A percentile compares a stretch with the other conserved stretches of the same genome.
Conservation (phyloP, 1,284 basidiomycete species). For the Naganishia sp. region DNA sequence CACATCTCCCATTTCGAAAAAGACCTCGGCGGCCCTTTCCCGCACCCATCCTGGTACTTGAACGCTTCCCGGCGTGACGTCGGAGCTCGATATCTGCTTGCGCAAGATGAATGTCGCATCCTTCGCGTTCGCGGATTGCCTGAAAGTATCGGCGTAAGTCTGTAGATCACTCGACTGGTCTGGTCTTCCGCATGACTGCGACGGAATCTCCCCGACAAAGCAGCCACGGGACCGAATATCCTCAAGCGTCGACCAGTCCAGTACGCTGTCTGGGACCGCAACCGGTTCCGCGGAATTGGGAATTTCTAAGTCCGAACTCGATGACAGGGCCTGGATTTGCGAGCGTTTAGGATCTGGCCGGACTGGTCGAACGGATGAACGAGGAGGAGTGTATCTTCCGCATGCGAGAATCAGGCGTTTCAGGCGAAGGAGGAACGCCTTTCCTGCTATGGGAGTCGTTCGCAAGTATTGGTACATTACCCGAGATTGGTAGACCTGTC, state of each 20-base stretch:
- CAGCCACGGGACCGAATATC: slow-evolving; percentile 47
- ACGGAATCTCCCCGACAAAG: slow-evolving; percentile 39
- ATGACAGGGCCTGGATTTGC: slow-evolving; percentile 2
- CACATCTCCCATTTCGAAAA: slow-evolving; percentile 83
- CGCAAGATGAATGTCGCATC: slow-evolving; percentile 14
- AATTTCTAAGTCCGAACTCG: not conserved
- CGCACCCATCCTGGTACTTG: slow-evolving; percentile 91
- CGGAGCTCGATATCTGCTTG: slow-evolving; percentile 32
- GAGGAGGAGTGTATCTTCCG: slow-evolving; percentile 76
- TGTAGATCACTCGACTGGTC: slow-evolving; percentile 28
- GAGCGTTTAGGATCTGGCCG: slow-evolving; percentile 48
- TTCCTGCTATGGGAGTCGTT: slow-evolving; percentile 79
- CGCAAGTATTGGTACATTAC: slow-evolving; percentile 77
- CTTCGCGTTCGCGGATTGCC: not conserved
- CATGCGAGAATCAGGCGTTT: slow-evolving; percentile 75
- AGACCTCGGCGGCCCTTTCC: slow-evolving; percentile 82
- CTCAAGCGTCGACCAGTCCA: slow-evolving; percentile 31
- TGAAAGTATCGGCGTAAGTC: slow-evolving; percentile 1
- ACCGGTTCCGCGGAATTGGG: not conserved
- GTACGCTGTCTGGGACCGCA: not conserved
- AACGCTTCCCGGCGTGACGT: not conserved
- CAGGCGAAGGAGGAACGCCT: slow-evolving; percentile 71
- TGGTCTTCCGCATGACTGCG: not conserved
- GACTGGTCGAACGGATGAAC: slow-evolving; percentile 63
- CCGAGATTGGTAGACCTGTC: slow-evolving; percentile 80